phyloP scores from a whole-genome alignment of 768 basidiomycete genomes.

The Boletus rubropictus region DNA sequence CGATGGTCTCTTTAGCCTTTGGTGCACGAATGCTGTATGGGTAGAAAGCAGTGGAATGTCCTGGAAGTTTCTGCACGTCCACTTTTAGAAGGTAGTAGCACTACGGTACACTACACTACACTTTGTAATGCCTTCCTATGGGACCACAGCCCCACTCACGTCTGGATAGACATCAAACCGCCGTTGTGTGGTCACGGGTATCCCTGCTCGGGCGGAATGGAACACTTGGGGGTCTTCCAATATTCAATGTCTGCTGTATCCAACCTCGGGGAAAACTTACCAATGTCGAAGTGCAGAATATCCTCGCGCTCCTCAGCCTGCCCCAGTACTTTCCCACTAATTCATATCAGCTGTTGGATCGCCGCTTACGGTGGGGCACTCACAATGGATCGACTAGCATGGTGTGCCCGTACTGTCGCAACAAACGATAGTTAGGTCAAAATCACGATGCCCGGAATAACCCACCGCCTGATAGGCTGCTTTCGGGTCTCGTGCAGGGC shows the following conservation, averaged over 20 bases:
- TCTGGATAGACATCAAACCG: constrained; percentile 91
- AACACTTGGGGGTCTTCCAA: constrained; percentile 56
- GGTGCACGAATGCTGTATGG: constrained; percentile 30
- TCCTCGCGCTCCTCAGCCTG: constrained; percentile 74
- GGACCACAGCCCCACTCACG: constrained; percentile 39
- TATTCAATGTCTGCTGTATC: neutral
- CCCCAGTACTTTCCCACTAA: constrained; percentile 66
- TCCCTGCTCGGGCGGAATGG: constrained; percentile 64
- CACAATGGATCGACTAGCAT: constrained; percentile 89
- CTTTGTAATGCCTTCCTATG: neutral
- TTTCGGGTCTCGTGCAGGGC: constrained; percentile 79
- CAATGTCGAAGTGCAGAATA: constrained; percentile 77
- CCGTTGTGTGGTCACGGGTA: constrained; percentile 88
- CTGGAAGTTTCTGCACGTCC: constrained; percentile 25
- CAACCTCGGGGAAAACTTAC: constrained; percentile 40
- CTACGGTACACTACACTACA: neutral
- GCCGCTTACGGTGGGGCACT: constrained; percentile 24
- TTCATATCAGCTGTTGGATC: constrained; percentile 6
- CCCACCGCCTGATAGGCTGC: constrained; percentile 86
- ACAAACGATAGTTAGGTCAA: neutral
- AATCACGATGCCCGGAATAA: constrained; percentile 1
- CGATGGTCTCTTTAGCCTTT: constrained; percentile 21
- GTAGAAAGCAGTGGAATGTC: constrained; percentile 30
- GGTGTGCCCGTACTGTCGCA: constrained; percentile 76
- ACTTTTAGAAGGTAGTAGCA: constrained; percentile 15